These are phyloP conservation scores for Phialophora expanda DNA, from an alignment of 2,329 filamentous ascomycete species.

Conservation along the genomic window DNA sequence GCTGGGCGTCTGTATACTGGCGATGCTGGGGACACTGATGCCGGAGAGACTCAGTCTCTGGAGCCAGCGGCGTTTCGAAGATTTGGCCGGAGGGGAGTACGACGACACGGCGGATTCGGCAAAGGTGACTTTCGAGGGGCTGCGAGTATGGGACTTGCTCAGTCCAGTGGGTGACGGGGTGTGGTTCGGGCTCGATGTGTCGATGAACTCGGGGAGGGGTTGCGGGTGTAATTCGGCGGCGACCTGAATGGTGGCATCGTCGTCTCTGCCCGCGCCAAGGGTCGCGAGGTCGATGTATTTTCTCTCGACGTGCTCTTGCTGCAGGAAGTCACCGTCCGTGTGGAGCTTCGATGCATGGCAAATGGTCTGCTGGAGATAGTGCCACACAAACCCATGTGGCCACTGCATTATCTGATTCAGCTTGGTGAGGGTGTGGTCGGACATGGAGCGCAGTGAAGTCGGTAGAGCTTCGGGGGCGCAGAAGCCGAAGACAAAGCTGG, in stretches of 20 bases:
- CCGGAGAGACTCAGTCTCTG: conserved; percentile 6
- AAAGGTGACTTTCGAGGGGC: background rate
- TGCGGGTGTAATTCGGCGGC: conserved; percentile 7
- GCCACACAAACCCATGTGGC: conserved; percentile 6
- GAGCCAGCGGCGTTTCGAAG: conserved; percentile 4
- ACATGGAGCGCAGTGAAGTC: background rate
- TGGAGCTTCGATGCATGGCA: conserved; percentile 3
- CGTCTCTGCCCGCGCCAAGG: conserved; percentile 1
- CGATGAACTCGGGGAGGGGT: conserved; percentile 6
- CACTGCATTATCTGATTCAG: conserved; percentile 1
- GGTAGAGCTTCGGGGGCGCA: conserved; percentile 3
- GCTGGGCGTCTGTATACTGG: background rate
- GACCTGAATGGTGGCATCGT: background rate
- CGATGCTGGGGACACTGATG: background rate
- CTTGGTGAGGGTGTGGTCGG: background rate
- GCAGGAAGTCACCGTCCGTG: background rate
- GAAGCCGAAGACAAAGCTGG: conserved; percentile 11
- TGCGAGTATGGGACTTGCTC: background rate
- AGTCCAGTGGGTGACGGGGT: background rate
- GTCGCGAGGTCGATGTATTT: conserved; percentile 4
- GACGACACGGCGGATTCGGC: background rate
- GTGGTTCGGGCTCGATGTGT: background rate
- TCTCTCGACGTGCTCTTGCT: background rate
- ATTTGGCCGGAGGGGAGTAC: background rate
- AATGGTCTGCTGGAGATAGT: conserved; percentile 5